Evolutionary conservation across 345 rosid genomes (phyloP).

Genomic region (Geranium brycei): DNA sequence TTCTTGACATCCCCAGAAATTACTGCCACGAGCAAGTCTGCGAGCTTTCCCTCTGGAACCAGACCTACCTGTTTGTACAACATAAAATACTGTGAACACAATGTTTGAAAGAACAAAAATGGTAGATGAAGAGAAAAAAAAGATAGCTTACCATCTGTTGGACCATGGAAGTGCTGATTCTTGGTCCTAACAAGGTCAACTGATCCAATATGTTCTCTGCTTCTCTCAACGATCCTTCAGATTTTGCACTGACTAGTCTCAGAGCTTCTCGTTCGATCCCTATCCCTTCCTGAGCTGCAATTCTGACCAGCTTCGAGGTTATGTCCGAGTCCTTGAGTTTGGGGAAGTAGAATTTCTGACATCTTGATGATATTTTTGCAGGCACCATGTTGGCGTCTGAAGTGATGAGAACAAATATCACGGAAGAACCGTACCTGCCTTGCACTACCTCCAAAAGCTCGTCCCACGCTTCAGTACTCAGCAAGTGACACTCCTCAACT

Average conservation of each 20-base stretch:
- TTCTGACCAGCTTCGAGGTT: conserved; percentile 14
- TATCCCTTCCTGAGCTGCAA: conserved; percentile 16
- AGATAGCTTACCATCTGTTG: conserved; percentile 21
- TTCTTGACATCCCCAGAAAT: conserved; percentile 20
- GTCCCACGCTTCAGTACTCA: conserved; percentile 21
- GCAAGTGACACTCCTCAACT: conserved; percentile 22
- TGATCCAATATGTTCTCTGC: conserved; percentile 28
- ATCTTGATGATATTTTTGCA: conserved; percentile 13
- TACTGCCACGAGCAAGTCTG: conserved; percentile 17
- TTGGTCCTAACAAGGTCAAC: conserved; percentile 17
- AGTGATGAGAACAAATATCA: conserved; percentile 19
- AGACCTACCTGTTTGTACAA: conserved; percentile 19
- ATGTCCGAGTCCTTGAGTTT: conserved; percentile 19
- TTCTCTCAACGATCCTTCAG: conserved; percentile 30
- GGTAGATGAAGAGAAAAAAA: not conserved
- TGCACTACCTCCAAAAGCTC: conserved; percentile 18
- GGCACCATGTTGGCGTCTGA: conserved; percentile 14
- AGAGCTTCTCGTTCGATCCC: conserved; percentile 19
- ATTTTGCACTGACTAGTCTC: conserved; percentile 19
- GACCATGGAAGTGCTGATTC: conserved; percentile 18
- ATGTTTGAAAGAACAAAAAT: not conserved
- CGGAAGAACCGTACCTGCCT: conserved; percentile 3
- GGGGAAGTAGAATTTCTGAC: conserved; percentile 26
- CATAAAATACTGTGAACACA: not conserved
- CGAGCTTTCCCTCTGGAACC: conserved; percentile 16